Base-by-base conservation (phyloP, 1,284 basidiomycete species). In the Heterobasidion occidentale region DNA sequence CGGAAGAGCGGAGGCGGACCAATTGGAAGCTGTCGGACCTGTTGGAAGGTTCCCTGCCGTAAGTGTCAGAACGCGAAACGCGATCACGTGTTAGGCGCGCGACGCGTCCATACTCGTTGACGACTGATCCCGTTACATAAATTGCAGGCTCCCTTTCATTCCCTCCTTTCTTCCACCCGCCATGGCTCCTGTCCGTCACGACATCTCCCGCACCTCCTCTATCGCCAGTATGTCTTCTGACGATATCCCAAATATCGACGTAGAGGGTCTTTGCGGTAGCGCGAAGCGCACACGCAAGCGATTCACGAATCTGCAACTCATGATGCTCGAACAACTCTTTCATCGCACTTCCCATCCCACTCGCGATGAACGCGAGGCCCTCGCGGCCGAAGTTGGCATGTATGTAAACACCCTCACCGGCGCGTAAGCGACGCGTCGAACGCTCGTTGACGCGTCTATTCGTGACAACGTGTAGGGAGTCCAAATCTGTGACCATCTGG, bases 401-500 rank as follows among this genome's bases (percentile, higher is more conserved):
- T 88, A 70, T 63, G 81, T 77, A 55, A 45, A 56, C 27, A 27
- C 27, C 27, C 27, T 27, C 27, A 27, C 27, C 27, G 27, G 27
- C 27, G 27, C 4, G 27, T 27, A 27, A 27, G 27, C 27, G 27
- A 27, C 27, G 27, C 27, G 27, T 27, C 27, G 27, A 27, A 27
- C 27, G 27, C 27, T 27, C 38, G 38, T n/a, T 42, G 38, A 42
- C n/a, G 38, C 38, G 19, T 51, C 20, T 9, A 19, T 51, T 51
- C 46, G 27, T 27, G 27, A 27, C 27, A 27, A 60, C 50, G 42
- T 55, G 15, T 62, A 90, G 87, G 77, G 86, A 89, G 69, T 76
- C 80, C 38, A 88, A 88, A 62, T 86, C 85, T 1, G 86, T 90
- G 20, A 90, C 86, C 3, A 85, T 89, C 52, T 90, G 87, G 87